Percentiles rank a stretch among this genome's conserved stretches.
phyloP scores from a whole-genome alignment of 306 rosid genomes.

The Cercis canadensis region DNA sequence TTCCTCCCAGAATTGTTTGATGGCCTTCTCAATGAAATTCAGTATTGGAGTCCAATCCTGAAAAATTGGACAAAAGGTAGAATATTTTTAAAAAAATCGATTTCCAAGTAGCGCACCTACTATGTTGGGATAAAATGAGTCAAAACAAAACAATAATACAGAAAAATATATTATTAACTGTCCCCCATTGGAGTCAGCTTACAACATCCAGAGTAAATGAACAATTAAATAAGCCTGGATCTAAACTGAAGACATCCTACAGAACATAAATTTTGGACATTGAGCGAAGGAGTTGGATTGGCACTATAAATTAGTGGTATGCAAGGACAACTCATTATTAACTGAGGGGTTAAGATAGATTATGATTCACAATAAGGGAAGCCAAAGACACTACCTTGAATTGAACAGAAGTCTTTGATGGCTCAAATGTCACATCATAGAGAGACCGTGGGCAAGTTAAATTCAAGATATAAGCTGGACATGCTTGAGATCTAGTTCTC shows the following conservation, averaged over 20 bases:
- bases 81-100: conserved; percentile 22
- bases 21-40: conserved; percentile 60
- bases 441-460: conserved; percentile 75
- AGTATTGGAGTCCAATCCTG: conserved; percentile 83
- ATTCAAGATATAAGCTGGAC: conserved; percentile 78
- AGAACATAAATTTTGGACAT: conserved; percentile 24
- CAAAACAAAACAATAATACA: conserved; percentile 14
- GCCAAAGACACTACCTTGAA: conserved; percentile 72
- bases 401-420: conserved; percentile 81
- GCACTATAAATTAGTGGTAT: background rate
- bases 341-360: conserved; percentile 8
- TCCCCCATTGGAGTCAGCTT: conserved; percentile 31
- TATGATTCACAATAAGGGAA: conserved; percentile 1
- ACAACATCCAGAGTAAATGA: conserved; percentile 31
- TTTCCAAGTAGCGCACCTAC: conserved; percentile 10
- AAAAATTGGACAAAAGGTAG: conserved; percentile 8
- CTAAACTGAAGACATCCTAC: conserved; percentile 18
- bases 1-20: conserved; percentile 65
- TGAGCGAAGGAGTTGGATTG: conserved; percentile 10
- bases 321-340: conserved; percentile 18
- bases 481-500: conserved; percentile 69
- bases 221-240: conserved; percentile 32
- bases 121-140: conserved; percentile 14
- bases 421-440: conserved; percentile 81
- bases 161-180: conserved; percentile 13